Conservation (phyloP, 108 stramenopile species). For the Nannochloropsis oceanica region DNA sequence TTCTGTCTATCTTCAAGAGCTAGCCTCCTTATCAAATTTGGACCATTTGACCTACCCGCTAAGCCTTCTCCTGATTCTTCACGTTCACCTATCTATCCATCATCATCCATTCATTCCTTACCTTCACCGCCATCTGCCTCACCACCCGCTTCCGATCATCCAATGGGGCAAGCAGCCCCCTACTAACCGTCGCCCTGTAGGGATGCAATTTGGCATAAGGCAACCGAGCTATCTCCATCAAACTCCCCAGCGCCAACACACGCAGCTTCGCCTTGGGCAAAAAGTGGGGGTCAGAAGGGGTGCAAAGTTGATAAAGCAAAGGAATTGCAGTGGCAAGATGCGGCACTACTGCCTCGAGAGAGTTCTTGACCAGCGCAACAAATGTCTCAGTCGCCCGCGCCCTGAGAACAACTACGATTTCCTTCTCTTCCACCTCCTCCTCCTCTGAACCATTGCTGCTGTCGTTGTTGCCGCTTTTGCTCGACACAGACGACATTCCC, state of each 20-base stretch:
- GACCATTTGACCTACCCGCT: too few relatives aligned
- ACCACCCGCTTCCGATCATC: slow-evolving; percentile 14
- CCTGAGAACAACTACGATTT: background rate
- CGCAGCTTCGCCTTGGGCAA: background rate
- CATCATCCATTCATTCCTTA: slow-evolving; percentile 15
- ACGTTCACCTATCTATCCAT: background rate
- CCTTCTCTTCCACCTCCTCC: background rate
- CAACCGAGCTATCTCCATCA: background rate
- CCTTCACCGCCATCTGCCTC: slow-evolving; percentile 8
- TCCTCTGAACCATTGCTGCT: background rate
- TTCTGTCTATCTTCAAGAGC: too few relatives aligned
- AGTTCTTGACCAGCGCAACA: background rate
- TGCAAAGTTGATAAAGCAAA: background rate
- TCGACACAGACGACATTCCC: background rate
- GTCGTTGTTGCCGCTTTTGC: background rate
- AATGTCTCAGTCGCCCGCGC: background rate
- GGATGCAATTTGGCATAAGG: slow-evolving; percentile 11
- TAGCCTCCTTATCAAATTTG: too few relatives aligned
- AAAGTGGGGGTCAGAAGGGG: background rate
- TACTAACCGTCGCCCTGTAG: slow-evolving; percentile 1
- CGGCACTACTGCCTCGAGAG: background rate
- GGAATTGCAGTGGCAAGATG: background rate
- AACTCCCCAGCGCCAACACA: slow-evolving; percentile 1
- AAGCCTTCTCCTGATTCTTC: background rate
- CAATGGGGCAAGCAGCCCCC: slow-evolving; percentile 4